Conservation (phyloP, 257 asterid species). For the Perilla frutescens region DNA sequence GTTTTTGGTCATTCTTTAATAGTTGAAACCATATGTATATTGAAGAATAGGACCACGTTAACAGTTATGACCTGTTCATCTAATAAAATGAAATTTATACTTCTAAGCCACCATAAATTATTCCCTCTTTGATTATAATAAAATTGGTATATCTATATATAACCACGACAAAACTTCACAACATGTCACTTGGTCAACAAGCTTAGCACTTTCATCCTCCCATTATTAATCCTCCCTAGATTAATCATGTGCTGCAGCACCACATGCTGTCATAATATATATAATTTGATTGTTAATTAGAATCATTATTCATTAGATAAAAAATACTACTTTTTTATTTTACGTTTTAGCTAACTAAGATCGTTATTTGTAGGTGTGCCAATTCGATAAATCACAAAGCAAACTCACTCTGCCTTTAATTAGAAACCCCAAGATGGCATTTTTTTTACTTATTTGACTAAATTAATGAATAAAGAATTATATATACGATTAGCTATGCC, state of each 20-base stretch:
- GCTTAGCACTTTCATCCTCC: slow-evolving; percentile 16
- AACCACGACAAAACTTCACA: slow-evolving; percentile 33
- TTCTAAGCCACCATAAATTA: slow-evolving; percentile 35
- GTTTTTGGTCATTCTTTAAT: too few species aligned
- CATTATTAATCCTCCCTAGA: slow-evolving; percentile 10
- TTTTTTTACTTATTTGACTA: too few species aligned
- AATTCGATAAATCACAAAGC: too few species aligned
- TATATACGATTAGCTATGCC: too few species aligned
- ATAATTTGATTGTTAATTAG: slow-evolving; percentile 5
- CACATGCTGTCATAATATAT: slow-evolving; percentile 9
- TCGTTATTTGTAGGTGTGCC: too few species aligned
- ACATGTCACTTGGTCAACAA: slow-evolving; percentile 48
- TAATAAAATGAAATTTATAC: slow-evolving; percentile 20
- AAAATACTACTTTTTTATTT: too few species aligned
- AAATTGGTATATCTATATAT: slow-evolving; percentile 12
- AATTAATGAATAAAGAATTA: too few species aligned
- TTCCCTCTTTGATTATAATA: slow-evolving; percentile 26
- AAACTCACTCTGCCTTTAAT: too few species aligned
- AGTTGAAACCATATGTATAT: background rate
- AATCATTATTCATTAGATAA: slow-evolving; percentile 7
- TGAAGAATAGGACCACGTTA: slow-evolving; percentile 39
- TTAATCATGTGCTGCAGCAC: slow-evolving; percentile 39
- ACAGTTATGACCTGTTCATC: slow-evolving; percentile 26
- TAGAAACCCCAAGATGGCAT: too few species aligned
- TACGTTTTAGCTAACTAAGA: too few species aligned